Base-by-base conservation (phyloP, 352 stramenopile species). In the Pythium dissimile region DNA sequence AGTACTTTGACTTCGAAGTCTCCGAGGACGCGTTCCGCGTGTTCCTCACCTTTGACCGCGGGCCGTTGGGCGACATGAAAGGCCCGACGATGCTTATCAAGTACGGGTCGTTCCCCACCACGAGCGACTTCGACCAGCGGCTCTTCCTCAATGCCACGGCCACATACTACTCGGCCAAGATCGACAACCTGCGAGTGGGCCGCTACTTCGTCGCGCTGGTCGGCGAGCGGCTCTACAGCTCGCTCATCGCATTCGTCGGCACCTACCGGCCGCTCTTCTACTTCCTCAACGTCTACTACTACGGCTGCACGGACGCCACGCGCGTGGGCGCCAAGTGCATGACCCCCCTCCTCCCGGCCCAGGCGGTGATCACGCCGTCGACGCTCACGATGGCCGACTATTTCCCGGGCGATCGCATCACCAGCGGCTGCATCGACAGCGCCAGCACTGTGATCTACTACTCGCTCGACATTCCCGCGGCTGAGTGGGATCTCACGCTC, bases 1-100 rank as follows among this genome's bases (percentile, higher is more conserved):
- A 73, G 51, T 73, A 70, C 41, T 73, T 73, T 49, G 66, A 70
- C 44, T 73, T 73, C 51, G 61, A 73, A 2, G 64, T 66, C 6
- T 42, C 23, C 1, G 51, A 44, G 5, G 35, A 64, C 12, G 61
- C 35, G 16, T 66, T 54, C 28, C 46, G 43, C 16, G 61, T 64
- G 16, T 52, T 49, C 27, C 27, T 73, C 28, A 31, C 55, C 0
- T 54, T 73, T 5, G 54, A 70, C 27, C 54, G 49, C 16, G 55
- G 65, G 15, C 37, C 50, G 24, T 20, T 72, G 13, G 18, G 37
- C 23, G 37, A 27, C 6, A 43, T 59, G 39, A 31, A 20, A 4
- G 32, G 42, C 2, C 65, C 65, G 12, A 69, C 39, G 27, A 56
- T 73, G 49, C 44, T 70, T 2, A 20, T 73, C 39, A 73, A 73